Percentiles rank a stretch among this genome's conserved stretches.
Evolutionary conservation across 2,329 filamentous ascomycete genomes (phyloP).

Genomic region (Trichoderma sp.): DNA sequence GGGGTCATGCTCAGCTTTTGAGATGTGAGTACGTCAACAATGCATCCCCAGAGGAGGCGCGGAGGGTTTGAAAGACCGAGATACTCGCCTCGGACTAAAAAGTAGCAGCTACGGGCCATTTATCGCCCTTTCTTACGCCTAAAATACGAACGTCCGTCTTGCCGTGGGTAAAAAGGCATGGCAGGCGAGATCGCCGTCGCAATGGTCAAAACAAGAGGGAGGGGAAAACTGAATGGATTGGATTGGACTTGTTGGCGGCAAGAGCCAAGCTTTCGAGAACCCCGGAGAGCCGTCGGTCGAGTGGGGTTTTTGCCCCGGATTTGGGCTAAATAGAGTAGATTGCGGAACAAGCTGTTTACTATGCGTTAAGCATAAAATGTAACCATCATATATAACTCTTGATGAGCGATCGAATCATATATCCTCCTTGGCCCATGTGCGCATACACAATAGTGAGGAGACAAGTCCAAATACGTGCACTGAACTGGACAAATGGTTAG

Average conservation of each 20-base stretch:
- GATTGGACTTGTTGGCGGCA: neutral
- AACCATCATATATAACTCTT: neutral
- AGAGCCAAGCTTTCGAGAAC: neutral
- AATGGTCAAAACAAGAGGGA: neutral
- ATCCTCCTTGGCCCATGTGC: neutral
- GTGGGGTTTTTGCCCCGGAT: neutral
- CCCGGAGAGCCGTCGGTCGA: neutral
- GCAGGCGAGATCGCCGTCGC: neutral
- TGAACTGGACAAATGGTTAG: neutral
- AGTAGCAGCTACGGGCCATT: neutral
- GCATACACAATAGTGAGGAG: neutral
- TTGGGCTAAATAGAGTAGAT: slow-evolving; percentile 4
- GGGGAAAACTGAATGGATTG: neutral
- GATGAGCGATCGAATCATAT: neutral
- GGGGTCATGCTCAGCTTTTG: neutral
- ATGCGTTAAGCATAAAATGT: neutral
- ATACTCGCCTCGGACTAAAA: neutral
- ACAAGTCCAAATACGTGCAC: neutral
- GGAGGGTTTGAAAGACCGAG: neutral
- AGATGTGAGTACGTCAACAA: neutral
- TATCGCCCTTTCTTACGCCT: neutral
- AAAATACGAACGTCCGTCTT: neutral
- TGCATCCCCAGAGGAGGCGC: neutral
- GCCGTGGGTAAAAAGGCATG: neutral
- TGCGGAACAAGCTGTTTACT: neutral